phyloP scores from a whole-genome alignment of 2,329 filamentous ascomycete genomes.

The Septoria linicola region DNA sequence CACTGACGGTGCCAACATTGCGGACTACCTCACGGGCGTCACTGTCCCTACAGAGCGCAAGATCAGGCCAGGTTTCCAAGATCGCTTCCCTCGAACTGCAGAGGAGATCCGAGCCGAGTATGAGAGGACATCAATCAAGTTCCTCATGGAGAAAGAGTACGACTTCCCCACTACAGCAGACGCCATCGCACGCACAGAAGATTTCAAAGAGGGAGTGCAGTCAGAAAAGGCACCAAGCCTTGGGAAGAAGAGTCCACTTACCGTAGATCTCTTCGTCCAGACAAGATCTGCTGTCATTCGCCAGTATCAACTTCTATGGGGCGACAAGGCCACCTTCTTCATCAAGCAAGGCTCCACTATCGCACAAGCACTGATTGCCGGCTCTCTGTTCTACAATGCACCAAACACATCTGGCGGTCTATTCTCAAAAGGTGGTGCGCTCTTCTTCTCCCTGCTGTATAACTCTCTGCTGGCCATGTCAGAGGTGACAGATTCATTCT shows the following conservation, averaged over 20 bases:
- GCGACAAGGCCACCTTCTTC: conserved; percentile 62
- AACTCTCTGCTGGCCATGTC: conserved; percentile 63
- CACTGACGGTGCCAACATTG: conserved; percentile 61
- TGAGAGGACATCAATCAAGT: conserved; percentile 52
- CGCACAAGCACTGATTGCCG: conserved; percentile 60
- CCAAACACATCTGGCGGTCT: conserved; percentile 58
- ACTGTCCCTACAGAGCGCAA: conserved; percentile 56
- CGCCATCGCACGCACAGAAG: conserved; percentile 51
- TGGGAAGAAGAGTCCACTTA: conserved; percentile 56
- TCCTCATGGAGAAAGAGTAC: conserved; percentile 56
- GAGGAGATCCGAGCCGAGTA: conserved; percentile 52
- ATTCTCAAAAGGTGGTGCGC: conserved; percentile 62
- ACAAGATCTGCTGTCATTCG: conserved; percentile 57
- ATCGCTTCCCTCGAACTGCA: conserved; percentile 47
- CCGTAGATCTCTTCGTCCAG: conserved; percentile 55
- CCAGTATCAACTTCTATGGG: conserved; percentile 65
- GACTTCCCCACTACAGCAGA: conserved; percentile 54
- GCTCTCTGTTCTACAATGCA: conserved; percentile 67
- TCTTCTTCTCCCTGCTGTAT: conserved; percentile 65
- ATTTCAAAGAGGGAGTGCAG: conserved; percentile 55
- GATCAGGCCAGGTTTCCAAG: conserved; percentile 46
- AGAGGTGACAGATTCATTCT: conserved; percentile 60
- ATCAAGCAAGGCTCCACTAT: conserved; percentile 62
- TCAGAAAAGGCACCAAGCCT: conserved; percentile 58
- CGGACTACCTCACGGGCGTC: conserved; percentile 65